phyloP scores from a whole-genome alignment of 129 eudicot species.

The Saussurea involucrata region DNA sequence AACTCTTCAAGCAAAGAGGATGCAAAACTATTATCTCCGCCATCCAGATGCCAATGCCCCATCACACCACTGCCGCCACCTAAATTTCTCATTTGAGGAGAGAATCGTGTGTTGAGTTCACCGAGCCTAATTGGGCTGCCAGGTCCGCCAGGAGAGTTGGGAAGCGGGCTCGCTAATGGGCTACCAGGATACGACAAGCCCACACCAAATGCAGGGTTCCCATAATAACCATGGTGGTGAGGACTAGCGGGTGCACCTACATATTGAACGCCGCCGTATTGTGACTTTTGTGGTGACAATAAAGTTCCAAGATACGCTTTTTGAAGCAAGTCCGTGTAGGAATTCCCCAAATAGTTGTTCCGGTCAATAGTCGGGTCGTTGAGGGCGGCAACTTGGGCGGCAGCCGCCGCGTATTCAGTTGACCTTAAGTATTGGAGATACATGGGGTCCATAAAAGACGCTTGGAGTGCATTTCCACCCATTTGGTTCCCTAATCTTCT shows the following conservation, averaged over 20 bases:
- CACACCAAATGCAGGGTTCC: slow-evolving; percentile 71
- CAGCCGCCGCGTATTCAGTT: slow-evolving; percentile 74
- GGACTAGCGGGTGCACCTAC: slow-evolving; percentile 46
- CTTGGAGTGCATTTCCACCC: slow-evolving; percentile 47
- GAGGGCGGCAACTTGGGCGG: slow-evolving; percentile 56
- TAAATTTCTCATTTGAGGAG: slow-evolving; percentile 74
- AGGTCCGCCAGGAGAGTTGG: slow-evolving; percentile 76
- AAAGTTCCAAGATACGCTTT: slow-evolving; percentile 78
- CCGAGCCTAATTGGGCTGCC: slow-evolving; percentile 88
- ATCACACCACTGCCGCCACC: slow-evolving; percentile 54
- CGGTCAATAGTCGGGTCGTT: slow-evolving; percentile 64
- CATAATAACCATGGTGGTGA: slow-evolving; percentile 81
- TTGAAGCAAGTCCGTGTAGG: slow-evolving; percentile 69
- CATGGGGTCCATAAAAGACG: slow-evolving; percentile 66
- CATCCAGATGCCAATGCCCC: slow-evolving; percentile 87
- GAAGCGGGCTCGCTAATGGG: slow-evolving; percentile 77
- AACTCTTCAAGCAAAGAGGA: slow-evolving; percentile 89
- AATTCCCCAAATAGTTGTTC: slow-evolving; percentile 39
- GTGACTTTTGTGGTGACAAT: slow-evolving; percentile 77
- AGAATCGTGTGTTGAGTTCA: slow-evolving; percentile 60
- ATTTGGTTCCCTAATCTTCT: slow-evolving; percentile 59
- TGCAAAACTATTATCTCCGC: slow-evolving; percentile 51
- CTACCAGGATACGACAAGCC: slow-evolving; percentile 92
- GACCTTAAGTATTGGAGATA: slow-evolving; percentile 72
- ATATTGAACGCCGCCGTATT: slow-evolving; percentile 45